Base-by-base conservation (phyloP, 495 filamentous ascomycete genomes). In the Tetracladium setigerum region DNA sequence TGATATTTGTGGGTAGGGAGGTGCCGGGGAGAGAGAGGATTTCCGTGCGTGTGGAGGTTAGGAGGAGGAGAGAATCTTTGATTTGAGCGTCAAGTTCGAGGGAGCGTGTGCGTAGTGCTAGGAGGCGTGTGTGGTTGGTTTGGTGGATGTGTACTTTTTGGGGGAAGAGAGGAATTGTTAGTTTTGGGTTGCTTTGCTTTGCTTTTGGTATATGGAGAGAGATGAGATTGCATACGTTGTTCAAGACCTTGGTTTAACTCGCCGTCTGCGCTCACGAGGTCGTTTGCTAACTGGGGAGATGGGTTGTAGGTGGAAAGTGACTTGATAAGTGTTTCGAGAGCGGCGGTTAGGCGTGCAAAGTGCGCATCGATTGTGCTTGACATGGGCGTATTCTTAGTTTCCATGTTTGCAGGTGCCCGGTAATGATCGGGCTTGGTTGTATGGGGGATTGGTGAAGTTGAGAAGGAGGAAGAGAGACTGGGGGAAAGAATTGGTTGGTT, bases 221-320 rank as follows among this genome's bases (percentile, higher is more conserved):
- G 18, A 17, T 2, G 31, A 11, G 34, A 11, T 35, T n/a, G 33
- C 47, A 32, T 64, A 83, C 81, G 50, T 40, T 78, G 70, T 52
- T 79, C 69, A 15, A 91, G 67, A 13, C 77, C 75, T 37, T 67
- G 55, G 38, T 61, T 68, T 16, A 91, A 73, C 40, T 79, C 75
- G 32, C 71, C 68, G 52, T 91, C 84, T 35, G 84, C 86, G n/a
- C 69, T 64, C 5, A 82, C 65, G 15, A 91, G 74, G 30, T 84
- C 77, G 17, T 71, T 64, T 5, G 84, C 84, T 18, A 79, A 73
- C 22, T 66, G 58, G 5, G 76, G 64, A 10, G 79, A 83, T 24
- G 86, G 86, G 52, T 86, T 85, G 73, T 87, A 89, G 47, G 86
- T 80, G 8, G 82, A 67, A 35, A 91, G 84, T 1, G 85, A 87